phyloP scores from a whole-genome alignment of 192 early-diverging fungal genomes.

The Entophlyctis luteolus region DNA sequence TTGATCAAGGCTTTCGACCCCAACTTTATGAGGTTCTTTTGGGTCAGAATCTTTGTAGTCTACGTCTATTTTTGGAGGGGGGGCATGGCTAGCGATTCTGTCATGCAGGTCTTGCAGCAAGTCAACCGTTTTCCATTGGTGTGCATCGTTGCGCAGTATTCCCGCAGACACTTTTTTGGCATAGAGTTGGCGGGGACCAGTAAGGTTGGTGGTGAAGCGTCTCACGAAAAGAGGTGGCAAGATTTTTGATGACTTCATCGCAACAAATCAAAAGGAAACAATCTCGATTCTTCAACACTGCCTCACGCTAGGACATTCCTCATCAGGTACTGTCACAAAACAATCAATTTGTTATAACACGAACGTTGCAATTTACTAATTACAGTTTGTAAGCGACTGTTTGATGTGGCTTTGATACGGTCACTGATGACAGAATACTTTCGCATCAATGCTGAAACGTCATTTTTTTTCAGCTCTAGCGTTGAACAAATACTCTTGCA shows the following conservation, averaged over 20 bases:
- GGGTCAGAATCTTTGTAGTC: slow-evolving; percentile 2
- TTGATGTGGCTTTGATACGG: slow-evolving; percentile 39
- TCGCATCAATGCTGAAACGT: slow-evolving; percentile 33
- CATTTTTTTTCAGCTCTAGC: slow-evolving; percentile 35
- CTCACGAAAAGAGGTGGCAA: background rate
- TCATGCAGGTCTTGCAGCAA: slow-evolving; percentile 65
- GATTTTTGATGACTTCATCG: background rate
- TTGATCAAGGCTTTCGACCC: slow-evolving; percentile 17
- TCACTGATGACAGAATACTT: slow-evolving; percentile 35
- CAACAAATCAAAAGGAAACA: background rate
- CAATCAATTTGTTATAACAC: background rate
- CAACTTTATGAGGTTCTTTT: slow-evolving; percentile 5
- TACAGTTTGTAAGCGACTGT: slow-evolving; percentile 39
- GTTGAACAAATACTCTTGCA: slow-evolving; percentile 37
- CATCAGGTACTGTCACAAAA: slow-evolving; percentile 36
- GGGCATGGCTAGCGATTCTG: slow-evolving; percentile 55
- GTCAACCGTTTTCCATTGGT: slow-evolving; percentile 64
- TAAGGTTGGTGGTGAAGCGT: background rate
- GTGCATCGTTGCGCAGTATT: slow-evolving; percentile 59
- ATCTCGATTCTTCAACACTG: background rate
- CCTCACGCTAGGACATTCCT: slow-evolving; percentile 39
- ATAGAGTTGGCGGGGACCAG: slow-evolving; percentile 27
- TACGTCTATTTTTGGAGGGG: slow-evolving; percentile 27
- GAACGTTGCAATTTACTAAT: background rate
- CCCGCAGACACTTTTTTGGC: slow-evolving; percentile 46